These are phyloP conservation scores for Auriscalpium orientale DNA, from an alignment of 768 basidiomycete genomes.

Conservation along the genomic window DNA sequence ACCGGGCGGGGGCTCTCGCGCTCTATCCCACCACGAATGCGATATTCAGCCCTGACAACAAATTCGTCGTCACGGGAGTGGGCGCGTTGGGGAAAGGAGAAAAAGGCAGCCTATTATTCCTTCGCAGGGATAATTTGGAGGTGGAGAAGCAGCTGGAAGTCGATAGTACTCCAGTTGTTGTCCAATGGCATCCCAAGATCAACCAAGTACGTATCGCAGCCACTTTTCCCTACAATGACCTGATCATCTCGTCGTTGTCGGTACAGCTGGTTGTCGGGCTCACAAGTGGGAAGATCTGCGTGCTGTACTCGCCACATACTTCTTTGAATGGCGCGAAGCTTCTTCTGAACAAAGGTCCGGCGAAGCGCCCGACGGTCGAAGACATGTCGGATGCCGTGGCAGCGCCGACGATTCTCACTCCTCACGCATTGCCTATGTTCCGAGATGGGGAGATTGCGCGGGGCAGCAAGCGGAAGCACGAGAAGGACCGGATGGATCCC, in stretches of 20 bases:
- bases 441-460: constrained; percentile 66
- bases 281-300: constrained; percentile 80
- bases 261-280: constrained; percentile 78
- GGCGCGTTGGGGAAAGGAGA: constrained; percentile 61
- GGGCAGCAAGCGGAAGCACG: constrained; percentile 81
- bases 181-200: constrained; percentile 94
- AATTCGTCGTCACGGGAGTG: constrained; percentile 77
- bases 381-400: constrained; percentile 84
- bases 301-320: constrained; percentile 86
- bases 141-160: constrained; percentile 60
- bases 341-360: constrained; percentile 75
- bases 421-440: constrained; percentile 90
- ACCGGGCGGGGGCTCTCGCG: constrained; percentile 54
- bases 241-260: background rate
- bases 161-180: constrained; percentile 78
- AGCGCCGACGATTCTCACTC: constrained; percentile 84
- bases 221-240: background rate
- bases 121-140: constrained; percentile 64
- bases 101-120: constrained; percentile 64
- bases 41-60: constrained; percentile 92
- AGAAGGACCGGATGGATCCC: constrained; percentile 83
- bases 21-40: constrained; percentile 92
- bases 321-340: constrained; percentile 92
- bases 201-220: constrained; percentile 68
- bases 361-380: constrained; percentile 73